Evolutionary conservation across 352 stramenopile genomes (phyloP), one percentile per base, ranked within the genome.

Genomic region (Phytophthora idaei): DNA sequence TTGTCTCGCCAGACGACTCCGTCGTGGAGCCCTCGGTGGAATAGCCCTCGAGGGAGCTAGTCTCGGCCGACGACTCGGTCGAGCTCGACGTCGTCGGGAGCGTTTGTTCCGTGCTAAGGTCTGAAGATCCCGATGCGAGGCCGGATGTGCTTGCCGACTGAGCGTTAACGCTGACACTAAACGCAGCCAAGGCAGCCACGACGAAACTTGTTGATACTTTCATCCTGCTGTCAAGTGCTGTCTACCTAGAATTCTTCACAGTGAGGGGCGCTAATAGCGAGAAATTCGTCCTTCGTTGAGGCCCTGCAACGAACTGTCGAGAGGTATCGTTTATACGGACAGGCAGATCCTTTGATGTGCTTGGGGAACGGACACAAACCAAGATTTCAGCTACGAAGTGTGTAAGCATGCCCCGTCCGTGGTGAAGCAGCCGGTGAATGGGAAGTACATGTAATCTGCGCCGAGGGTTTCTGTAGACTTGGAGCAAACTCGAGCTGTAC

Each of bases 151-250:
- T 61, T 5, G n/a, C 14, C 2, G 55, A 65, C 56, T 57, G 37
- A n/a, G 47, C 57, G 50, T 57, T 57, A 21, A 44, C 21, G 41
- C 36, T 54, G 57, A 37, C 34, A 41, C 50, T 54, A 29, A 62
- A 47, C 31, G 44, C 53, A 46, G 49, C 46, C 48, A 69, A 66
- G 14, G 61, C 62, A 11, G 65, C 66, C 27, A 64, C 67, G n/a
- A 71, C 39, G 31, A 78, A 36, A 39, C 39, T 63, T 54, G 63
- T 54, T 51, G 53, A 50, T n/a, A 69, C 61, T 67, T 72, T 74
- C 66, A 77, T 74, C 27, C 56, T 61, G 48, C 57, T 61, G n/a
- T 39, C 64, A 61, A 63, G 52, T 74, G 52, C 29, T 27, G 58
- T 25, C 52, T 61, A 62, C 34, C 56, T 64, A 59, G 55, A 64